These are phyloP conservation scores for Xanthoconium purpureum DNA, from an alignment of 768 basidiomycete species.

Conservation along the genomic window DNA sequence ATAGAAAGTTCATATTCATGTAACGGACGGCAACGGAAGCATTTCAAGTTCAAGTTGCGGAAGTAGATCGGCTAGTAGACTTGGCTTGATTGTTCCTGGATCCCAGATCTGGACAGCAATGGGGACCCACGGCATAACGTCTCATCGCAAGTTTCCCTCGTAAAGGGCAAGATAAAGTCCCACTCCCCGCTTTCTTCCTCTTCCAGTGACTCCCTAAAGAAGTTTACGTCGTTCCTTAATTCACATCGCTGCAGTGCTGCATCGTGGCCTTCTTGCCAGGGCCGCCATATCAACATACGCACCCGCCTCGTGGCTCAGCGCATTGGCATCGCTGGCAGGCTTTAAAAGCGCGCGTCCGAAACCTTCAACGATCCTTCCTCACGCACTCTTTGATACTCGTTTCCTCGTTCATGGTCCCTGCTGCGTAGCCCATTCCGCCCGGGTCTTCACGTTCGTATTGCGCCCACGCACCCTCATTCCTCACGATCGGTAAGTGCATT, in stretches of 20 bases:
- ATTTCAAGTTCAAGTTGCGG: constrained; percentile 7
- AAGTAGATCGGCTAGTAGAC: constrained; percentile 14
- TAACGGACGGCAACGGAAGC: not conserved
- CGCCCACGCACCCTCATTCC: constrained; percentile 7
- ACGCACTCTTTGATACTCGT: constrained; percentile 5
- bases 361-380: constrained; percentile 1
- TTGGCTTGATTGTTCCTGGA: constrained; percentile 8
- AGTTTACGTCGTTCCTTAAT: not conserved
- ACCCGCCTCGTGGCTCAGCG: constrained; percentile 16
- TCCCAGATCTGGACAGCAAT: constrained; percentile 9
- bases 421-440: constrained; percentile 1
- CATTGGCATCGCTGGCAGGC: constrained; percentile 1
- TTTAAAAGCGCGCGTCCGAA: constrained; percentile 15
- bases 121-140: constrained; percentile 3
- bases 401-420: constrained; percentile 19
- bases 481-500: constrained; percentile 26
- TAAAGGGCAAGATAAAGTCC: constrained; percentile 11
- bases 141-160: not conserved
- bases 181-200: not conserved
- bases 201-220: not conserved
- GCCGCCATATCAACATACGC: not conserved
- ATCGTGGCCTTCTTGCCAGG: constrained; percentile 13
- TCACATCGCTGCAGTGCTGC: constrained; percentile 6
- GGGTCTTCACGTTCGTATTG: not conserved
- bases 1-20: not conserved